Conservation (phyloP, 345 rosid species). For the Populus nigra region DNA sequence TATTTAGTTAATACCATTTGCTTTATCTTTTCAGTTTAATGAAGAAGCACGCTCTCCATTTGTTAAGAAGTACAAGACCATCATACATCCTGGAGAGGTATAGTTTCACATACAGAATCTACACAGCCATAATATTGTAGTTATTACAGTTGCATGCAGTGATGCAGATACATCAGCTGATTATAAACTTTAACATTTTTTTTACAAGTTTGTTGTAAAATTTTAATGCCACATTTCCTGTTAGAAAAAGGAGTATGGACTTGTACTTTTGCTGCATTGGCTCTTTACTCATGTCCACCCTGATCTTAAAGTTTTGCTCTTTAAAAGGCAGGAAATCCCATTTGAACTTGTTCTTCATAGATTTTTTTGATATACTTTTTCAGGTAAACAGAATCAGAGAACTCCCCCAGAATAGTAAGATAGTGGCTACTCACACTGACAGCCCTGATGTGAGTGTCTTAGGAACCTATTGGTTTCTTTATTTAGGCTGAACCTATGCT, state of each 20-base stretch:
- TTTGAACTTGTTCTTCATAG: neutral
- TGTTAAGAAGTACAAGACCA: constrained; percentile 96
- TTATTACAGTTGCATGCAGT: neutral
- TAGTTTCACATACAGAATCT: neutral
- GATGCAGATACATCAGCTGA: neutral
- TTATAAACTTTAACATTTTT: neutral
- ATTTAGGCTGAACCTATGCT: neutral
- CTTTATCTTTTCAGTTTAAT: constrained; percentile 61
- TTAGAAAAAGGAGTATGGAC: neutral
- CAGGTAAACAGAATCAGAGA: constrained; percentile 99
- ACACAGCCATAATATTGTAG: too few relatives aligned
- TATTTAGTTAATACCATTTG: neutral
- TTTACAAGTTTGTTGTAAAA: neutral
- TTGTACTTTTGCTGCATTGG: neutral
- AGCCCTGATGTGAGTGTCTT: constrained; percentile 76
- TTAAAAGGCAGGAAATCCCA: neutral
- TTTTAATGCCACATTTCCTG: too few relatives aligned
- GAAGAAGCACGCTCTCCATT: constrained; percentile 99
- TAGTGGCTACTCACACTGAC: constrained; percentile 99
- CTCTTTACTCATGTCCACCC: neutral
- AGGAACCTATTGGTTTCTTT: neutral
- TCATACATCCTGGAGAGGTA: constrained; percentile 99
- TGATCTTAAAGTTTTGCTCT: neutral
- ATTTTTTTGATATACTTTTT: constrained; percentile 4
- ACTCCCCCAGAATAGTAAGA: constrained; percentile 86